Conservation (phyloP, 2,329 filamentous ascomycete species). For the Talaromyces sp. region DNA sequence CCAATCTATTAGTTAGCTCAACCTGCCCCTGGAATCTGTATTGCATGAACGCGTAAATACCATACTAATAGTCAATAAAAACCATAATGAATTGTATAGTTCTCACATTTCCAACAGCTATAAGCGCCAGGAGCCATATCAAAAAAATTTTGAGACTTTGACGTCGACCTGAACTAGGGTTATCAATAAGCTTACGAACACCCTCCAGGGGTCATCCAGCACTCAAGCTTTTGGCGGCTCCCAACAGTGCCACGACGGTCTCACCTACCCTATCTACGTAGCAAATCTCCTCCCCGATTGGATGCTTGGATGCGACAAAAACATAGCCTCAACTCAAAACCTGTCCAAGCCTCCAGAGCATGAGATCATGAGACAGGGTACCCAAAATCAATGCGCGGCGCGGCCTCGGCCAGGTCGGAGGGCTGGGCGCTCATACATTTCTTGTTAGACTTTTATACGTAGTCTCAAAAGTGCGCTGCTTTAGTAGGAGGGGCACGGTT, state of each 20-base stretch:
- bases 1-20: too few species aligned
- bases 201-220: not conserved
- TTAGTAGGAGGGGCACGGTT: not conserved
- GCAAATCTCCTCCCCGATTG: not conserved
- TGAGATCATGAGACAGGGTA: constrained; percentile 3
- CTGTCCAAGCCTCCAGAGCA: not conserved
- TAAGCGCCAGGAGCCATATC: not conserved
- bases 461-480: not conserved
- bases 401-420: not conserved
- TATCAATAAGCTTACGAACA: constrained; percentile 5
- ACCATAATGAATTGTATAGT: not conserved
- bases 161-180: not conserved
- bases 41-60: not conserved
- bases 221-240: not conserved
- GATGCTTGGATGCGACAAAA: too few species aligned
- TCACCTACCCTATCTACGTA: not conserved
- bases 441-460: not conserved
- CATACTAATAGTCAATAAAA: not conserved
- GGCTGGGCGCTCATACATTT: not conserved
- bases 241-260: not conserved
- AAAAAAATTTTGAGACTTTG: not conserved
- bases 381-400: not conserved
- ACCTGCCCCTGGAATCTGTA: not conserved
- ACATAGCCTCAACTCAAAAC: not conserved
- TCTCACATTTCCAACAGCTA: not conserved